Evolutionary conservation across 306 rosid species (phyloP).

Genomic region (Pyrus pyrifolia): DNA sequence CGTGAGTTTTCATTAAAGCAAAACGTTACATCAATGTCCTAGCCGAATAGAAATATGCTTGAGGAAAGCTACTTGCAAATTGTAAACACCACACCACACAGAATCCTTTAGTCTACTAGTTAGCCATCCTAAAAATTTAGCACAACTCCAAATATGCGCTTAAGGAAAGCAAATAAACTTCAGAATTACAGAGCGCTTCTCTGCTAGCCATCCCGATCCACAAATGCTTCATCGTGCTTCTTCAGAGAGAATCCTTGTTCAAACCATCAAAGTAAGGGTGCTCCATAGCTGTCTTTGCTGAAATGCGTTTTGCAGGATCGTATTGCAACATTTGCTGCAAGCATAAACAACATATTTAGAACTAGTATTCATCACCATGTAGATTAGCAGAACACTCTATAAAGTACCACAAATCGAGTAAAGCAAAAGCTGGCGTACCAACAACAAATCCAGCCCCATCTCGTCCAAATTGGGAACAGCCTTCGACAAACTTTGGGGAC

Average conservation of each 20-base stretch:
- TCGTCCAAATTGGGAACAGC: slow-evolving; percentile 69
- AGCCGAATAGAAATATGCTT: background rate
- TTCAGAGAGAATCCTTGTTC: slow-evolving; percentile 43
- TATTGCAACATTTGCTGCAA: slow-evolving; percentile 81
- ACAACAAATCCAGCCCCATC: slow-evolving; percentile 56
- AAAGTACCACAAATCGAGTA: background rate
- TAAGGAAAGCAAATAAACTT: slow-evolving; percentile 25
- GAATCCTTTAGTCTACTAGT: background rate
- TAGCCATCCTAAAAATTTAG: background rate
- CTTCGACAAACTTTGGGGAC: slow-evolving; percentile 49
- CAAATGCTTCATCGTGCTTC: background rate
- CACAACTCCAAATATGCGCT: slow-evolving; percentile 25
- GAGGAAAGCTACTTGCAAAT: background rate
- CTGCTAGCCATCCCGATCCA: background rate
- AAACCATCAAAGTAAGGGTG: slow-evolving; percentile 69
- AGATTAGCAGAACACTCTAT: background rate
- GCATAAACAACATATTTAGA: background rate
- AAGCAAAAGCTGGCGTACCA: slow-evolving; percentile 27
- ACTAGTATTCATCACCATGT: background rate
- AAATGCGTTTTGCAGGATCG: slow-evolving; percentile 64
- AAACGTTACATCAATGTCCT: background rate
- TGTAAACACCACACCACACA: background rate
- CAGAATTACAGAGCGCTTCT: background rate
- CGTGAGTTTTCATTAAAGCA: background rate
- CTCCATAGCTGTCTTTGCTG: slow-evolving; percentile 95